Percentiles rank a stretch among this genome's conserved stretches.
Evolutionary conservation across 1,284 basidiomycete species (phyloP).

Genomic region (Flammula alnicola): DNA sequence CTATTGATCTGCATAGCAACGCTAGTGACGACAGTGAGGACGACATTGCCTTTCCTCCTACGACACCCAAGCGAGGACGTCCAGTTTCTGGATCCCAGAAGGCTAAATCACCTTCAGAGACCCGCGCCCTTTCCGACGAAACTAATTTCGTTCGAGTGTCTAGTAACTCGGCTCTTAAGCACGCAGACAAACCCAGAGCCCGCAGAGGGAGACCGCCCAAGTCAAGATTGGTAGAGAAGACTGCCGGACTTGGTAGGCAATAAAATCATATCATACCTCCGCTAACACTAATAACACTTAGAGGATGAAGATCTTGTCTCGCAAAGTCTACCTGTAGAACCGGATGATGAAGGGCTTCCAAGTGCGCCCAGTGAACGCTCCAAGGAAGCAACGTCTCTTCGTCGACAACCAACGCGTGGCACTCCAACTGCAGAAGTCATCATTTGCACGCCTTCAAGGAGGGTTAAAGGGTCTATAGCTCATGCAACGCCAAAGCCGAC

Average conservation of each 20-base stretch:
- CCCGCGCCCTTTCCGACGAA: constrained; percentile 3
- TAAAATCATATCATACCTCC: neutral
- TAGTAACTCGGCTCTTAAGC: neutral
- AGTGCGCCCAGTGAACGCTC: neutral
- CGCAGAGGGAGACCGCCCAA: neutral
- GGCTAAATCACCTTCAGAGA: neutral
- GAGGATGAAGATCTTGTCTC: neutral
- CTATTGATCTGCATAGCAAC: neutral
- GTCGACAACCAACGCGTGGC: neutral
- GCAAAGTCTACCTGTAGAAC: neutral
- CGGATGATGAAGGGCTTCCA: neutral
- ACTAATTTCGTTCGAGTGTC: constrained; percentile 2
- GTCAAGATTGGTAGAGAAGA: neutral
- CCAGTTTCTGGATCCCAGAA: too few species aligned
- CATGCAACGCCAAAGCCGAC: too few species aligned
- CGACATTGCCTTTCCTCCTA: neutral
- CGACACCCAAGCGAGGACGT: neutral
- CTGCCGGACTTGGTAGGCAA: neutral
- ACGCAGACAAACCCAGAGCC: neutral
- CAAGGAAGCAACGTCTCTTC: neutral
- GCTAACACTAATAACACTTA: neutral
- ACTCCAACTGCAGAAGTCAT: neutral
- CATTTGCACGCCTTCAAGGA: neutral
- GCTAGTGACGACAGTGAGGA: neutral
- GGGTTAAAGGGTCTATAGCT: neutral